These are phyloP conservation scores for Paecilomyces variotii DNA, from an alignment of 2,329 filamentous ascomycete genomes.

Conservation along the genomic window DNA sequence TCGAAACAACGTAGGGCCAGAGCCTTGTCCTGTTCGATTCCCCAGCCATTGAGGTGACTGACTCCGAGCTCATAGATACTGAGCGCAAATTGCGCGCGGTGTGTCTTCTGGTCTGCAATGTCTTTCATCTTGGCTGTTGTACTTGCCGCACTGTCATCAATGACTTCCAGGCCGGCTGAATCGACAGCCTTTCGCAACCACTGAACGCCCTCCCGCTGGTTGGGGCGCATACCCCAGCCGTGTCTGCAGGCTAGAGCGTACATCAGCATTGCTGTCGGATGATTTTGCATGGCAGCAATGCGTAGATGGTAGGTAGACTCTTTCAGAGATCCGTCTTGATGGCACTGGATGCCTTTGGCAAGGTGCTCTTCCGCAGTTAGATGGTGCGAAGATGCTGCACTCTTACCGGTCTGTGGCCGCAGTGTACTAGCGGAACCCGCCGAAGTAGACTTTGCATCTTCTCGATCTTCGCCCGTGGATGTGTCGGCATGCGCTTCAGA, in stretches of 20 bases:
- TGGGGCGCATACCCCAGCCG: conserved; percentile 94
- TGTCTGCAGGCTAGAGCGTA: conserved; percentile 93
- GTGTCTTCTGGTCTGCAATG: conserved; percentile 64
- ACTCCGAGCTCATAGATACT: conserved; percentile 95
- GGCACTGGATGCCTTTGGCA: conserved; percentile 78
- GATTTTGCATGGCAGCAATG: conserved; percentile 73
- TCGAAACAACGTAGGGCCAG: conserved; percentile 90
- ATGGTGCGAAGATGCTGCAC: conserved; percentile 17
- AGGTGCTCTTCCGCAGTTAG: conserved; percentile 70
- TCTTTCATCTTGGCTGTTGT: conserved; percentile 51
- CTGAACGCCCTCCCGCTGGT: conserved; percentile 78
- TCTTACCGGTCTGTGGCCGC: conserved; percentile 28
- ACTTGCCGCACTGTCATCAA: conserved; percentile 56
- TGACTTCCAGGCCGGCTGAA: conserved; percentile 70
- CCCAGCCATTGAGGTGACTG: conserved; percentile 97
- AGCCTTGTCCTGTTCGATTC: conserved; percentile 82
- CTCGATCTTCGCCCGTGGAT: conserved; percentile 18
- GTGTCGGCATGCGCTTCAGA: conserved; percentile 9
- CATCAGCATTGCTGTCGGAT: conserved; percentile 90
- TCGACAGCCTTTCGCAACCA: conserved; percentile 92
- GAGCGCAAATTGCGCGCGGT: conserved; percentile 86
- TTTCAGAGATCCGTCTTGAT: conserved; percentile 77
- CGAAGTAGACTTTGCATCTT: conserved; percentile 45
- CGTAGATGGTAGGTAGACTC: conserved; percentile 96
- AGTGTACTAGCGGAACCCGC: conserved; percentile 59